Percentiles rank a stretch among this genome's conserved stretches.
These are phyloP conservation scores for Pythium dissotocum DNA, from an alignment of 352 stramenopile species.

Conservation along the genomic window DNA sequence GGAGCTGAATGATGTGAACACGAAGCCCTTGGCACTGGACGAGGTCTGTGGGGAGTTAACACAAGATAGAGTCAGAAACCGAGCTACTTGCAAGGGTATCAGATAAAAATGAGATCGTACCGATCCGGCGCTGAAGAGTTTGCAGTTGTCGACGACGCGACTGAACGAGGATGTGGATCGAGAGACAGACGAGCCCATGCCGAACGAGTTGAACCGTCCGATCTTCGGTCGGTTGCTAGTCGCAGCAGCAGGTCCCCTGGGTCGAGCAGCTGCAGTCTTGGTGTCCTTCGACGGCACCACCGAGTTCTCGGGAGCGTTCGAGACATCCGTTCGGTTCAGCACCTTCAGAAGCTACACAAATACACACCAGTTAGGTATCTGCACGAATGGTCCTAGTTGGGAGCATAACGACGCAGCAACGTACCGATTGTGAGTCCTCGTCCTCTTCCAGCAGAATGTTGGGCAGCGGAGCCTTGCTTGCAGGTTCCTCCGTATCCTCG, in stretches of 20 bases:
- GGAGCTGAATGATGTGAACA: constrained; percentile 72
- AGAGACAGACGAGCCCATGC: constrained; percentile 38
- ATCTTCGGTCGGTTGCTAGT: constrained; percentile 30
- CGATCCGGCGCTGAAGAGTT: constrained; percentile 65
- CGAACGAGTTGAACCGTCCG: constrained; percentile 59
- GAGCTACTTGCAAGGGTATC: neutral
- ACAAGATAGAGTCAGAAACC: neutral
- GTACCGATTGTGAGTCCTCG: constrained; percentile 74
- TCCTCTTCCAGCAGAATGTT: constrained; percentile 77
- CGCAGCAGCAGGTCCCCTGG: constrained; percentile 3
- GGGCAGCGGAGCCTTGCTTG: constrained; percentile 34
- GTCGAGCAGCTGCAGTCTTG: neutral
- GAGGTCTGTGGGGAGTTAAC: constrained; percentile 1
- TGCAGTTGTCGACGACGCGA: constrained; percentile 66
- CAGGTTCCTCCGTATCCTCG: constrained; percentile 42
- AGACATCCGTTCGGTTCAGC: constrained; percentile 58
- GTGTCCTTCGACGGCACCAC: neutral
- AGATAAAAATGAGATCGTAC: constrained; percentile 33
- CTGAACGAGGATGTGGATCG: constrained; percentile 66
- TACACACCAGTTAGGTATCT: constrained; percentile 10
- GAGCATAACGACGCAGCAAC: neutral
- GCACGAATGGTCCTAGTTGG: neutral
- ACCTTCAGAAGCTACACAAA: constrained; percentile 49
- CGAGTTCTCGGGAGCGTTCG: constrained; percentile 1
- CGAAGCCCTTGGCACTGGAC: constrained; percentile 63